These are phyloP conservation scores for Teratosphaeria destructans DNA, from an alignment of 2,329 filamentous ascomycete genomes.

Conservation along the genomic window DNA sequence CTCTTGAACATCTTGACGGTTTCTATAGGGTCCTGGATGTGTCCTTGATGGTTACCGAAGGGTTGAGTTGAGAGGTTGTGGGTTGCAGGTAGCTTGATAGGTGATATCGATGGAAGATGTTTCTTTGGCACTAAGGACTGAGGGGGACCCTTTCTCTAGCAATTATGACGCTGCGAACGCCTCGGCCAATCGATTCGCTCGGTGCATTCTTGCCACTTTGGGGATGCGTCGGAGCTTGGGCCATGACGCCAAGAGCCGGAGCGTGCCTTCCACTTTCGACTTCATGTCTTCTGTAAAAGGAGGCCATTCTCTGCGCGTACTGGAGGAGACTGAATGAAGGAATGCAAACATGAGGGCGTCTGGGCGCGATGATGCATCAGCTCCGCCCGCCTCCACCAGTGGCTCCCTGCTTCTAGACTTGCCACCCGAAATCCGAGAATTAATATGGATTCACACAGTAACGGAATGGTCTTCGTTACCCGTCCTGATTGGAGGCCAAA, in stretches of 20 bases:
- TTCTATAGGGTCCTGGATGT: not conserved
- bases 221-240: not conserved
- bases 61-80: not conserved
- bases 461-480: not conserved
- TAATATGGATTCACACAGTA: not conserved
- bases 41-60: not conserved
- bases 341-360: not conserved
- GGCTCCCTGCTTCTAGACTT: not conserved
- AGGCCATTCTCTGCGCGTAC: not conserved
- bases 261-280: not conserved
- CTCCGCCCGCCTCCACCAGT: not conserved
- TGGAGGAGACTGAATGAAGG: not conserved
- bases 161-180: not conserved
- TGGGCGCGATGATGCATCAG: not conserved
- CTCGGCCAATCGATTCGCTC: not conserved
- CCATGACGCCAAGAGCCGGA: not conserved
- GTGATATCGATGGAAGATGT: not conserved
- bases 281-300: not conserved
- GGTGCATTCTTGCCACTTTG: not conserved
- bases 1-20: conserved; percentile 45
- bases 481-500: not conserved
- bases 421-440: not conserved
- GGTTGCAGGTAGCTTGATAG: not conserved
- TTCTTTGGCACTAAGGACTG: not conserved
- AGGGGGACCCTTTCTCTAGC: not conserved